These are phyloP conservation scores for Candolleomyces efflorescens DNA, from an alignment of 768 basidiomycete genomes.

Conservation along the genomic window DNA sequence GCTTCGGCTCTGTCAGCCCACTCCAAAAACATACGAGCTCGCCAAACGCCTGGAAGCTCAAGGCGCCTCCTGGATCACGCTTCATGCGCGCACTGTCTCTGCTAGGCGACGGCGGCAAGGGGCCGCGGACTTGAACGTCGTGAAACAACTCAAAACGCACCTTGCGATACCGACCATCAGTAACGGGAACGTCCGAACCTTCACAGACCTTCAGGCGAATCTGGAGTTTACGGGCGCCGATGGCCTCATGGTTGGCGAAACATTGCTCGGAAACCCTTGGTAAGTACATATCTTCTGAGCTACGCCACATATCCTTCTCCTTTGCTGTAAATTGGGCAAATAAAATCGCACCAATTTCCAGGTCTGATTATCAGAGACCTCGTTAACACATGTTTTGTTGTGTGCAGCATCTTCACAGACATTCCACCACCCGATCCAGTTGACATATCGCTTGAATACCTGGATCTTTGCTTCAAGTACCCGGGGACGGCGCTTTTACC, in stretches of 20 bases:
- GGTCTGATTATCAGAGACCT: no score
- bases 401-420: conserved; percentile 50
- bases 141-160: conserved; percentile 49
- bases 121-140: conserved; percentile 59
- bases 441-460: conserved; percentile 64
- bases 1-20: conserved; percentile 53
- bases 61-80: conserved; percentile 65
- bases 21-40: conserved; percentile 49
- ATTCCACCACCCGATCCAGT: conserved; percentile 53
- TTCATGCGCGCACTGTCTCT: conserved; percentile 74
- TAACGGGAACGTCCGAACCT: conserved; percentile 73
- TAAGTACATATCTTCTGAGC: conserved; percentile 23
- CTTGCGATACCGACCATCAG: conserved; percentile 60
- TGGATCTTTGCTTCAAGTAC: conserved; percentile 52
- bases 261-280: conserved; percentile 73
- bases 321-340: no score
- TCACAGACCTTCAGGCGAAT: conserved; percentile 54
- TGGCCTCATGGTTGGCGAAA: conserved; percentile 80
- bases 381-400: no score
- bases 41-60: conserved; percentile 55
- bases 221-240: conserved; percentile 55
- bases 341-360: no score
- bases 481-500: conserved; percentile 45
- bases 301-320: no score
- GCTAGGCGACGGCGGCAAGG: conserved; percentile 68